phyloP scores from a whole-genome alignment of 2,329 filamentous ascomycete species.

The Penicillium sp. region DNA sequence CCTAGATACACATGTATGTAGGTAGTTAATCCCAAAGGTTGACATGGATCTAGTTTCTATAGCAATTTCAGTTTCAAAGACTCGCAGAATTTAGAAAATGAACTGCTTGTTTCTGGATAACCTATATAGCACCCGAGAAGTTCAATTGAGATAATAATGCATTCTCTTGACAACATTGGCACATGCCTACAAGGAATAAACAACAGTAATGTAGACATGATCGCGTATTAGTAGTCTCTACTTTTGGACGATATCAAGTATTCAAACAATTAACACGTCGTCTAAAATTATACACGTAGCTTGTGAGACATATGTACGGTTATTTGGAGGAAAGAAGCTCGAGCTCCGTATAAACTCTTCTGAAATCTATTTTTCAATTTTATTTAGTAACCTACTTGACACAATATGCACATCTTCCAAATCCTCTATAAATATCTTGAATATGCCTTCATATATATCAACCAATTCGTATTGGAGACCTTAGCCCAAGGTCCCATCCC shows the following conservation, averaged over 20 bases:
- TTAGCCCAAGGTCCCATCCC: slow-evolving; percentile 10
- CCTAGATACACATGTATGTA: not conserved
- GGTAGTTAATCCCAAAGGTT: not conserved
- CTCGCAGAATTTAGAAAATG: not conserved
- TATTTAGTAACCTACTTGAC: not conserved
- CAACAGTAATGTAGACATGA: not conserved
- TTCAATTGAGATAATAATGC: not conserved
- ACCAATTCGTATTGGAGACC: not conserved
- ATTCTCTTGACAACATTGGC: not conserved
- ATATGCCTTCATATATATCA: not conserved
- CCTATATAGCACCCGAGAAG: not conserved
- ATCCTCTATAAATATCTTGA: not conserved
- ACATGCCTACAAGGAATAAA: not conserved
- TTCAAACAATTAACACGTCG: no score
- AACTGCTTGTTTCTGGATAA: not conserved
- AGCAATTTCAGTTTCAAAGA: not conserved
- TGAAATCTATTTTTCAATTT: not conserved
- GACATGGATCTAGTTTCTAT: not conserved
- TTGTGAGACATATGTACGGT: not conserved
- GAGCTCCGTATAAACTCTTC: not conserved
- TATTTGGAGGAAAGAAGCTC: not conserved
- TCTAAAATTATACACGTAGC: not conserved
- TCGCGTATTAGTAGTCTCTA: not conserved
- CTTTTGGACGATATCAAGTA: not conserved
- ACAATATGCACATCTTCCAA: not conserved